Evolutionary conservation across 1,139 yeast species (phyloP).

Genomic region (Lodderomyces jiufengensis): DNA sequence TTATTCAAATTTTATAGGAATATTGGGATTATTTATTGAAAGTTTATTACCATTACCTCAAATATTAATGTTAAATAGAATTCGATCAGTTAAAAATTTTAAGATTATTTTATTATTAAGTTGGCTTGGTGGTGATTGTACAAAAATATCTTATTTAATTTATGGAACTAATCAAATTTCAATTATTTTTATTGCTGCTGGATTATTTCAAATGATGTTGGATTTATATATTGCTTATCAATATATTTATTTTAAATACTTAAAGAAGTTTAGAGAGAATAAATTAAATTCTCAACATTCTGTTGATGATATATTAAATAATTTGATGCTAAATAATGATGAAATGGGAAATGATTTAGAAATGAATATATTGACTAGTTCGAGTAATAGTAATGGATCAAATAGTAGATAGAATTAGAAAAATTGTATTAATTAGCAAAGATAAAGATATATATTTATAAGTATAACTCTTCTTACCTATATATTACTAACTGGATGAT

Average conservation of each 20-base stretch:
- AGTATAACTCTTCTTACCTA: no score
- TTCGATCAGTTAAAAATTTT: conserved; percentile 74
- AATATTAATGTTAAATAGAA: conserved; percentile 64
- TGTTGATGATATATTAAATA: conserved; percentile 11
- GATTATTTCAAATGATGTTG: conserved; percentile 73
- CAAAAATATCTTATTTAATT: conserved; percentile 68
- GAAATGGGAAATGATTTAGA: conserved; percentile 6
- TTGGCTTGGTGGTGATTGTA: conserved; percentile 87
- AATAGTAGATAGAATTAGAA: neutral
- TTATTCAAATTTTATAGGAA: conserved; percentile 63
- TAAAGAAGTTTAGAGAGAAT: neutral
- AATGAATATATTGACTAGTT: conserved; percentile 1
- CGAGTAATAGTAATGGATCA: conserved; percentile 4
- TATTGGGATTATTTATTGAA: conserved; percentile 72
- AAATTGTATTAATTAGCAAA: no score
- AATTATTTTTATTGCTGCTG: conserved; percentile 68
- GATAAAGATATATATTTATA: neutral
- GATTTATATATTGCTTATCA: conserved; percentile 77
- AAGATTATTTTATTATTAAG: conserved; percentile 69
- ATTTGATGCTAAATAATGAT: conserved; percentile 3
- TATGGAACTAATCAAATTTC: conserved; percentile 73
- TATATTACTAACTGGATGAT: conserved; percentile 26
- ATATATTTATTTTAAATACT: conserved; percentile 51
- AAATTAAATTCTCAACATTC: conserved; percentile 3
- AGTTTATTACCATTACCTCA: conserved; percentile 88